phyloP scores from a whole-genome alignment of 163 green algal species.

The Scenedesmus sp. region DNA sequence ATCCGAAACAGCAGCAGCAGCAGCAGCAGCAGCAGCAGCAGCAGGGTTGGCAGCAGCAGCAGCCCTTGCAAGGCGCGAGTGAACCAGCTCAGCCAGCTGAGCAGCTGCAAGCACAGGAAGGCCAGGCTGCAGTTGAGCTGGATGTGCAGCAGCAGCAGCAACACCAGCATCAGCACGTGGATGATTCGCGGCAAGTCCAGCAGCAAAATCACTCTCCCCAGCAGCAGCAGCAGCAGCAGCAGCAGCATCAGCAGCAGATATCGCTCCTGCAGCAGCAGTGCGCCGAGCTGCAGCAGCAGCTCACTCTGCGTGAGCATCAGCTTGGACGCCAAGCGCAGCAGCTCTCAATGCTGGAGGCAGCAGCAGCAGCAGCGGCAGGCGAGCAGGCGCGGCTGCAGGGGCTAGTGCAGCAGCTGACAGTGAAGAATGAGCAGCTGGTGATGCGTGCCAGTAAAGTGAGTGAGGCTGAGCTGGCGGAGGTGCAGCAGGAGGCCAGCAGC shows the following conservation, averaged over 20 bases:
- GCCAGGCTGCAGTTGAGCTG: not conserved
- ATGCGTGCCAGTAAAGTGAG: slow-evolving; percentile 56
- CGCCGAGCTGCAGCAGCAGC: slow-evolving; percentile 27
- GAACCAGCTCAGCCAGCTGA: not conserved
- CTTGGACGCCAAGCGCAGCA: slow-evolving; percentile 26
- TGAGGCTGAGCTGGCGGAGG: slow-evolving; percentile 42
- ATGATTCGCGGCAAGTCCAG: not conserved
- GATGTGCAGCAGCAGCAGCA: slow-evolving; percentile 10
- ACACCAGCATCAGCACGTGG: not conserved
- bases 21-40: not conserved
- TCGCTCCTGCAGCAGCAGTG: not conserved
- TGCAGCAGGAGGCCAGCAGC: slow-evolving; percentile 73
- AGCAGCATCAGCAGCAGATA: not conserved
- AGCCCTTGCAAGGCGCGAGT: not conserved
- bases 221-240: not conserved
- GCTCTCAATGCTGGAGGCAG: slow-evolving; percentile 26
- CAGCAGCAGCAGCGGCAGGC: not conserved
- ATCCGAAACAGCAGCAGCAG: not conserved
- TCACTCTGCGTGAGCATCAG: slow-evolving; percentile 26
- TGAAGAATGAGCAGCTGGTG: slow-evolving; percentile 82
- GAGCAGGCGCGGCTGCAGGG: not conserved
- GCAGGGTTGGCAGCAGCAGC: not conserved
- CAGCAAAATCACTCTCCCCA: not conserved
- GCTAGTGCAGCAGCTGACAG: slow-evolving; percentile 52
- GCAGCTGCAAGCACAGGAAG: not conserved